phyloP scores from a whole-genome alignment of 2,329 filamentous ascomycete species.

The Stagonosporopsis cucurbitacearum region DNA sequence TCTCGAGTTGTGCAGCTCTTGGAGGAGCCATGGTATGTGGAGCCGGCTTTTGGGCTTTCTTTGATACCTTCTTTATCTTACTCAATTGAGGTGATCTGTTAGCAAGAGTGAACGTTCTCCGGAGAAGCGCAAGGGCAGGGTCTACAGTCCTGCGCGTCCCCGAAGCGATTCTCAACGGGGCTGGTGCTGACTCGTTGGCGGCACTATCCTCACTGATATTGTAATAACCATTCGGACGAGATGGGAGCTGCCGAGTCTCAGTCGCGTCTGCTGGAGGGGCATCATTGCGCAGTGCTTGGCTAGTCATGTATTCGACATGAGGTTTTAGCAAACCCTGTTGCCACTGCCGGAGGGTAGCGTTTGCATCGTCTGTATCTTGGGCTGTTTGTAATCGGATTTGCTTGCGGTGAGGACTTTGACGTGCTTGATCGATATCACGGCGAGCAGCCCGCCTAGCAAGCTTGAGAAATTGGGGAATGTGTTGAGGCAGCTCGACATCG shows the following conservation, averaged over 20 bases:
- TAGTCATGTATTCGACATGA: slow-evolving; percentile 8
- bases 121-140: slow-evolving; percentile 21
- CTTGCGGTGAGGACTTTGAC: slow-evolving; percentile 60
- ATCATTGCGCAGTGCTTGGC: slow-evolving; percentile 4
- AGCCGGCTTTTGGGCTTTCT: neutral
- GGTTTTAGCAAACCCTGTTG: slow-evolving; percentile 50
- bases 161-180: neutral
- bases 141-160: slow-evolving; percentile 4
- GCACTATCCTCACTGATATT: neutral
- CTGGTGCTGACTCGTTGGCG: neutral
- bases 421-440: slow-evolving; percentile 55
- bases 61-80: neutral
- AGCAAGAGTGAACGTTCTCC: slow-evolving; percentile 5
- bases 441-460: slow-evolving; percentile 62
- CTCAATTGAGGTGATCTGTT: slow-evolving; percentile 4
- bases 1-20: slow-evolving; percentile 53
- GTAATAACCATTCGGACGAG: neutral
- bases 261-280: slow-evolving; percentile 26
- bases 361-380: slow-evolving; percentile 63
- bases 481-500: slow-evolving; percentile 53
- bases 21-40: slow-evolving; percentile 21
- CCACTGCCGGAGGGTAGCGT: slow-evolving; percentile 59
- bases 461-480: slow-evolving; percentile 61
- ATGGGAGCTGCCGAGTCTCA: slow-evolving; percentile 28
- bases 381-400: slow-evolving; percentile 59